These are phyloP conservation scores for Heliamphora pulchella DNA, from an alignment of 179 eudicot species.

Conservation along the genomic window DNA sequence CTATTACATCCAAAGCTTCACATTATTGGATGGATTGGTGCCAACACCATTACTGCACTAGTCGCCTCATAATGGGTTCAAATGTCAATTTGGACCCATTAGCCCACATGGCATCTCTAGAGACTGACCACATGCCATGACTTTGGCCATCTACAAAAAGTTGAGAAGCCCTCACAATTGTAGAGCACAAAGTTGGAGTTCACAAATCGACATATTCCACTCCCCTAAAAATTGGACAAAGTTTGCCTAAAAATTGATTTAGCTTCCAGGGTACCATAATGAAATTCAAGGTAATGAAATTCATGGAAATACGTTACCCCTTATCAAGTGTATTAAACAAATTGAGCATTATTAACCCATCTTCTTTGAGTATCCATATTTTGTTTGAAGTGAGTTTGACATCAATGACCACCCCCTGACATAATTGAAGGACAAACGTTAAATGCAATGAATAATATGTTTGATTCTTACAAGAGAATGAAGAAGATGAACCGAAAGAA, in stretches of 20 bases:
- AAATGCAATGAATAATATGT: background rate
- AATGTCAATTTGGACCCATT: no score
- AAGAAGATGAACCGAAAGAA: background rate
- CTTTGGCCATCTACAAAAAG: background rate
- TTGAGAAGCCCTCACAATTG: background rate
- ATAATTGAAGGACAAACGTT: constrained; percentile 9
- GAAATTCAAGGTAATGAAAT: background rate
- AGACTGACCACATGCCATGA: background rate
- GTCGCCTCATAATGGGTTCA: no score
- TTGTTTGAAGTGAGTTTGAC: constrained; percentile 60
- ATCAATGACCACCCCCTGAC: constrained; percentile 58
- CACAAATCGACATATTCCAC: background rate
- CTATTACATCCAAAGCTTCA: no score
- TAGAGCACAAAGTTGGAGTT: background rate
- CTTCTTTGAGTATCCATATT: constrained; percentile 78
- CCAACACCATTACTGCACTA: no score
- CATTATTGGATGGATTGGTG: no score
- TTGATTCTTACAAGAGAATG: background rate
- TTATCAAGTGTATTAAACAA: constrained; percentile 30
- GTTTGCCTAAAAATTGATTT: background rate
- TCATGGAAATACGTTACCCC: constrained; percentile 38
- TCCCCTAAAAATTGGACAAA: background rate
- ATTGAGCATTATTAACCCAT: constrained; percentile 49
- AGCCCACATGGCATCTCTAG: no score
- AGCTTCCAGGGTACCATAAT: no score